Evolutionary conservation across 1,284 basidiomycete genomes (phyloP).

Genomic region (Cryptococcus maquisensis): DNA sequence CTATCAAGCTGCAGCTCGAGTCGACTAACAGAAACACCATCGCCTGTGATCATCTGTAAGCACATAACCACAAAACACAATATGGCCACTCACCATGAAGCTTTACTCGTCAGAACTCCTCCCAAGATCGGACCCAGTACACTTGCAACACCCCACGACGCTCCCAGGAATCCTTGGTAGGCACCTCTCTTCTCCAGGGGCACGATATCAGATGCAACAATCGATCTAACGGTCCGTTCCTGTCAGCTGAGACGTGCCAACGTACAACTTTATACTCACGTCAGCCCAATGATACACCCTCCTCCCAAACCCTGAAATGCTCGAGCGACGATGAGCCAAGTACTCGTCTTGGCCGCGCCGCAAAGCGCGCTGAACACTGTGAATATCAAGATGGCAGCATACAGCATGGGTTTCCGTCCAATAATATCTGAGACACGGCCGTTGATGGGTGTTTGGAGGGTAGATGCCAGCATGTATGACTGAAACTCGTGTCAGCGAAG

Average conservation of each 20-base stretch:
- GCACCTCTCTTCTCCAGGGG: slow-evolving; percentile 45
- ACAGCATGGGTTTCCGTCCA: slow-evolving; percentile 42
- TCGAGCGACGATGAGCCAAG: slow-evolving; percentile 35
- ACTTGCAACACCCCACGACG: slow-evolving; percentile 47
- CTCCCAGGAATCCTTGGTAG: slow-evolving; percentile 48
- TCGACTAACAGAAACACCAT: slow-evolving; percentile 46
- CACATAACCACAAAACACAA: slow-evolving; percentile 1
- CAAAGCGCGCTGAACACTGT: slow-evolving; percentile 38
- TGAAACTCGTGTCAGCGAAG: slow-evolving; percentile 1
- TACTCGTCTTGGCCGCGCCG: slow-evolving; percentile 39
- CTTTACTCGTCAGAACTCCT: slow-evolving; percentile 32
- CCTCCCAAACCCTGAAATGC: slow-evolving; percentile 41
- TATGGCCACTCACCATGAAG: slow-evolving; percentile 25
- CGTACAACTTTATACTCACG: slow-evolving; percentile 19
- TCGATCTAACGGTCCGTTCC: slow-evolving; percentile 14
- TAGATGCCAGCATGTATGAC: slow-evolving; percentile 36
- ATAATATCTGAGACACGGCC: slow-evolving; percentile 42
- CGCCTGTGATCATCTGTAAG: slow-evolving; percentile 28
- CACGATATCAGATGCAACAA: slow-evolving; percentile 37
- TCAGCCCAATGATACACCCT: slow-evolving; percentile 38
- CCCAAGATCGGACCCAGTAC: slow-evolving; percentile 50
- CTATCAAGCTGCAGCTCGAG: not conserved
- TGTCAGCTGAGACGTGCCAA: not conserved
- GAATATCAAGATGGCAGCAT: slow-evolving; percentile 39
- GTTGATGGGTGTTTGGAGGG: slow-evolving; percentile 36